Evolutionary conservation across 768 basidiomycete genomes (phyloP), one percentile per base, ranked within the genome.

Genomic region (Saitozyma podzolica): DNA sequence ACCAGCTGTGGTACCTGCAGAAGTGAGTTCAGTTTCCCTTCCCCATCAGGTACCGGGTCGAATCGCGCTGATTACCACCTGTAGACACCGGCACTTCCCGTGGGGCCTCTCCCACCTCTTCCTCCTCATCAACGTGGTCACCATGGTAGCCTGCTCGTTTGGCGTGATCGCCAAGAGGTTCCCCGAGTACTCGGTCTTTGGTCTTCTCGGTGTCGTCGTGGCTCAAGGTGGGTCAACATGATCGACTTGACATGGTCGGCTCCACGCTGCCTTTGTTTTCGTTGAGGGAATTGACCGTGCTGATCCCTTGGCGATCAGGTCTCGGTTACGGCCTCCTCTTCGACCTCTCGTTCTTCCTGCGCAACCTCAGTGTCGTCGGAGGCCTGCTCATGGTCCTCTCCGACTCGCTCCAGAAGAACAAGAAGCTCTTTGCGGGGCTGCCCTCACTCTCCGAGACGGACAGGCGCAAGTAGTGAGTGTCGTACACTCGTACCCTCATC

Each of bases 271-370:
- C 47, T 17, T 48, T 17, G 29, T 56, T 39, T 40, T 51, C 50
- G 54, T 56, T n/a, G 1, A 8, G 39, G 17, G 40, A 9, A 3
- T 50, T 40, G 40, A 1, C 17, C 37, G 17, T 40, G 40, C 50
- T 58, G 40, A 49, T 10, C 9, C 4, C 2, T 29, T n/a, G 65
- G 39, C 19, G 63, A 13, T 49, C 43, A 75, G 75, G 95, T 50
- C 90, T 99, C 70, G 96, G 96, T 70, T 99, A 99, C 75, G 96
- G 96, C 41, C 90, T 99, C 79, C 95, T 99, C 75, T 99, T 99
- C 81, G 96, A 98, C 84, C 85, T 98, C 80, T 98, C 91, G 82
- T 99, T 99, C 86, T 99, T 99, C 92, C 89, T 98, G 50, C 93
- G 96, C 80, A 99, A 98, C 82, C 85, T 99, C 60, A 90, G 89